Evolutionary conservation across 306 rosid genomes (phyloP), one percentile per base, ranked within the genome.

Genomic region (Vigna trinervia): DNA sequence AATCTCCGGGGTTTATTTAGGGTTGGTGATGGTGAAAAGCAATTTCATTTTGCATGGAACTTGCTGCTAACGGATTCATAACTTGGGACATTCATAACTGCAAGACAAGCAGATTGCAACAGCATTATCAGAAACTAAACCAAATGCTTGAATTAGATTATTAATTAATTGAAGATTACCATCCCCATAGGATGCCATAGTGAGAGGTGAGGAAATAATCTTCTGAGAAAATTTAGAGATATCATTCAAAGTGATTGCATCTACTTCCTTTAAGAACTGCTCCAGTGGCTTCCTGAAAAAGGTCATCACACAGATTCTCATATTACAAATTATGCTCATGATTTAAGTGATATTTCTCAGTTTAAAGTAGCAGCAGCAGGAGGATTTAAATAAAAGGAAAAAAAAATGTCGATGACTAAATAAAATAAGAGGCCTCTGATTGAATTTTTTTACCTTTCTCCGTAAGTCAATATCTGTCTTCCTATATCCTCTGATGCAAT

Each of bases 401-500:
- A 4, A 9, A 32, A 36, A 19, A 20, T 64, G 30, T 63, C 17
- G 50, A 38, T 8, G 4, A 17, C 3, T 61, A 22, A 11, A 22
- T 4, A 8, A 41, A 19, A 9, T 8, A 20, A 6, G 5, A 45
- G 57, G 0, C 4, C 39, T 12, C 36, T 22, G 17, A 58, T 47
- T 68, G 82, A 52, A 0, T 53, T 12, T 32, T 26, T 46, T 14
- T 83, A 92, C 97, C 97, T 90, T 77, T 88, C 89, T 82, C 97
- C 96, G 12, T 87, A 89, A 19, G 96, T 92, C 88, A 90, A 86
- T 78, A 92, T 80, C 83, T 92, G 96, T 68, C 96, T 85, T 23
- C 96, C 96, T 6, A 92, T 87, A 80, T 92, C 96, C 73, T 92
- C 97, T 1, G 97, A 87, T n/a, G 83, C 90, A 69, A 90, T 87